Percentiles rank a stretch among this genome's conserved stretches.
Conservation (phyloP, 495 filamentous ascomycete species). For the Articulospora tetracladia region DNA sequence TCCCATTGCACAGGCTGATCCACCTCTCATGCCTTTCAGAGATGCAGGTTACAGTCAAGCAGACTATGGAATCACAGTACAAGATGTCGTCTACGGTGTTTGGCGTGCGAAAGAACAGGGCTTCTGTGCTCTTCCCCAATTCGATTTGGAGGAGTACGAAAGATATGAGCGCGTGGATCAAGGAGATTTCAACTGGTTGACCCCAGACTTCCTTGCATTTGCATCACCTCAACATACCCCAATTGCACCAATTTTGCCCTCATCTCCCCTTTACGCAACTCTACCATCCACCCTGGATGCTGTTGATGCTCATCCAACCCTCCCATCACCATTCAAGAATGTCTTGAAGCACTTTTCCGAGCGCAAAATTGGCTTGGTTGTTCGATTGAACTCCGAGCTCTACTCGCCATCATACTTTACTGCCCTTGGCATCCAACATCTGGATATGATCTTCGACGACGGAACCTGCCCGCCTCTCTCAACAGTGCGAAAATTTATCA, state of each 20-base stretch:
- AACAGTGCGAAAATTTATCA: slow-evolving; percentile 88
- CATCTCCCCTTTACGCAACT: slow-evolving; percentile 65
- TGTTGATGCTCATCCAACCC: slow-evolving; percentile 54
- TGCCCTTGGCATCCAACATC: slow-evolving; percentile 86
- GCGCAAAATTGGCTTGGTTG: slow-evolving; percentile 85
- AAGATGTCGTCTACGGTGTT: slow-evolving; percentile 96
- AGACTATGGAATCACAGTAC: slow-evolving; percentile 89
- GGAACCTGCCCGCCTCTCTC: slow-evolving; percentile 88
- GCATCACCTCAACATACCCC: slow-evolving; percentile 87
- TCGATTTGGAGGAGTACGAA: slow-evolving; percentile 96
- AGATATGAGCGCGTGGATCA: slow-evolving; percentile 93
- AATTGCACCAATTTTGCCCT: slow-evolving; percentile 60
- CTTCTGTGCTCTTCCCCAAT: slow-evolving; percentile 80
- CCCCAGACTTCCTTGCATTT: slow-evolving; percentile 91
- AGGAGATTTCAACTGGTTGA: slow-evolving; percentile 99
- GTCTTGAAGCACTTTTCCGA: slow-evolving; percentile 84
- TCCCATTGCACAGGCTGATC: slow-evolving; percentile 92
- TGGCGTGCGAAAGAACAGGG: slow-evolving; percentile 98
- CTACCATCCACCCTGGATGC: slow-evolving; percentile 66
- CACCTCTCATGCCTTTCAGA: slow-evolving; percentile 96
- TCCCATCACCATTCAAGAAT: slow-evolving; percentile 89
- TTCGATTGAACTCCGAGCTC: slow-evolving; percentile 90
- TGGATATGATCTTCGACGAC: slow-evolving; percentile 99
- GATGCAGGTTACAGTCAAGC: slow-evolving; percentile 99
- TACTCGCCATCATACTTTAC: slow-evolving; percentile 96